A percentile compares a stretch with the other conserved stretches of the same genome.
phyloP scores from a whole-genome alignment of 768 basidiomycete species.

The Dendrothele bispora region DNA sequence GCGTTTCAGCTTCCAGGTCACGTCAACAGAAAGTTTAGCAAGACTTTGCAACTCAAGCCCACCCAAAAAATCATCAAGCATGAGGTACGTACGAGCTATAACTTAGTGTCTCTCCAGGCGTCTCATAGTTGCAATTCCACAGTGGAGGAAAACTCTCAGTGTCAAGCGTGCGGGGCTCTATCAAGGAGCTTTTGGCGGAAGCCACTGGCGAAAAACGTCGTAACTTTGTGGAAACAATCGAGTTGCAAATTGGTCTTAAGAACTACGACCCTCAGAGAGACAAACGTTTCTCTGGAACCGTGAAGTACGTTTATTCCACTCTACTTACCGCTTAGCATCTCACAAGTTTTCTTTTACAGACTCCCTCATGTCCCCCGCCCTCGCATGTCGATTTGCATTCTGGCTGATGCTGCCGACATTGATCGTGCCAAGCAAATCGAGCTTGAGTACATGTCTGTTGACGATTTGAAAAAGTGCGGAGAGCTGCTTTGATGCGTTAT shows the following conservation, averaged over 20 bases:
- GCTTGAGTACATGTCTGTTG: constrained; percentile 98
- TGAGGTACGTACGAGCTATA: not conserved
- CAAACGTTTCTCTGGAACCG: constrained; percentile 99
- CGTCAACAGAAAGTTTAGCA: too few species aligned
- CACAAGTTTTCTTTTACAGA: constrained; percentile 38
- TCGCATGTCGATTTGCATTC: constrained; percentile 99
- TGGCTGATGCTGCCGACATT: constrained; percentile 98
- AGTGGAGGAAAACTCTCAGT: constrained; percentile 85
- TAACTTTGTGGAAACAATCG: constrained; percentile 95
- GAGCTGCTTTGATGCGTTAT: not conserved
- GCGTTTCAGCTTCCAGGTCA: too few species aligned
- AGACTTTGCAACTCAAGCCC: too few species aligned
- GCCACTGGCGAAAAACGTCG: constrained; percentile 87
- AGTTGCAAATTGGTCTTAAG: constrained; percentile 95
- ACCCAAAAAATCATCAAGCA: not conserved
- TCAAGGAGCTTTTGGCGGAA: constrained; percentile 85
- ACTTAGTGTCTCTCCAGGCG: not conserved
- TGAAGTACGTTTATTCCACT: constrained; percentile 62
- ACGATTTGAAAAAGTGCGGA: constrained; percentile 95
- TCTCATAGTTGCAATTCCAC: constrained; percentile 22
- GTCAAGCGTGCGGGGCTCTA: constrained; percentile 99
- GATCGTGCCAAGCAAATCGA: constrained; percentile 98
- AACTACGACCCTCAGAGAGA: constrained; percentile 99
- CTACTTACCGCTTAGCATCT: not conserved
- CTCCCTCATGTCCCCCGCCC: constrained; percentile 97